Evolutionary conservation across 768 basidiomycete species (phyloP), one percentile per base, ranked within the genome.

Genomic region (Leccinellum luteum): DNA sequence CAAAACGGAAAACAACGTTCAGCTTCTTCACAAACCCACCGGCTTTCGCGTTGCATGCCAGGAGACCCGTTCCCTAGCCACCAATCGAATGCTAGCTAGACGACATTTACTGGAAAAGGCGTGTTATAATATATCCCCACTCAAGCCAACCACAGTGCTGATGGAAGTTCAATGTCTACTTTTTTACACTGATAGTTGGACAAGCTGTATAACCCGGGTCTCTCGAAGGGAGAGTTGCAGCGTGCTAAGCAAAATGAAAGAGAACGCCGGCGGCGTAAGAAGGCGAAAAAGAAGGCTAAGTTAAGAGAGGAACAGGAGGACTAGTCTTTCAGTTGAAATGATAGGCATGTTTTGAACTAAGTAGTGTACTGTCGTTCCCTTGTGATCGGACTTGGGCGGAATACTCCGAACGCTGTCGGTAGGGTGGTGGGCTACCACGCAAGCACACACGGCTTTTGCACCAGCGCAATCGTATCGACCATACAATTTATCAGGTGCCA

Each of bases 1-100:
- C 79, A 98, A 97, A 77, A 93, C 92, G 58, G 83, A 88, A 77
- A 86, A 94, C 73, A 90, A 92, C 67, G 94, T 96, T 27, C 92
- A 94, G 68, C 78, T 98, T 28, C 75, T 92, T 41, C 94, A 98
- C 70, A 88, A 85, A 63, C 94, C 94, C 2, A 92, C 91, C 19
- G 91, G 93, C 6, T 79, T 95, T 51, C 85, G 94, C 38, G 89
- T 96, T 14, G 77, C 84, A 4, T 94, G 92, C 67, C 94, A 98
- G 72, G 86, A 92, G 66, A 94, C 94, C 6, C 87, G 94, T 47
- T 94, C 92, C 3, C 74, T 94, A 48, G 76, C 83, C 30, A 80
- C 85, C 62, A 98, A 98, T 67, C 78, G 94, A 62, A 84, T 83
- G 67, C 69, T 88, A 27, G 94, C 94, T 15, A 79, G 94, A 59